phyloP scores from a whole-genome alignment of 179 eudicot genomes.

The Spinacia oleracea region DNA sequence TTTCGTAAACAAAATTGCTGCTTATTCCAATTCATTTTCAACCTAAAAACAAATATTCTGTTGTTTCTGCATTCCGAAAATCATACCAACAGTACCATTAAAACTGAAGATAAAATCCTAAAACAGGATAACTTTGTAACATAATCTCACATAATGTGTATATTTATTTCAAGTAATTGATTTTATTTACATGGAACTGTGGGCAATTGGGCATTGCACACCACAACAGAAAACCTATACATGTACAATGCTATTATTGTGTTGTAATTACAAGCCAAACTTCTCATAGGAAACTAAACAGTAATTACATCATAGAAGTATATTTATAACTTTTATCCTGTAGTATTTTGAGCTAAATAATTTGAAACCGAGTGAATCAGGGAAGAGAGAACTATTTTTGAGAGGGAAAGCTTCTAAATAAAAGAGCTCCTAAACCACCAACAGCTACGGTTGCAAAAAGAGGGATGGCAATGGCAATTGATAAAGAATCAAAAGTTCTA shows the following conservation, averaged over 20 bases:
- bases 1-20: no score
- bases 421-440: conserved; percentile 56
- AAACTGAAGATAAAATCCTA: no score
- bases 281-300: not conserved
- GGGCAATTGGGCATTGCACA: not conserved
- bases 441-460: conserved; percentile 54
- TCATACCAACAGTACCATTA: no score
- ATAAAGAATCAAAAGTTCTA: conserved; percentile 31
- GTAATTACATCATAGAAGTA: not conserved
- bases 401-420: conserved; percentile 38
- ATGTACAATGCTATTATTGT: conserved; percentile 2
- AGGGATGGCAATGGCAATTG: conserved; percentile 45
- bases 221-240: not conserved
- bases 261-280: conserved; percentile 10
- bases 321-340: not conserved
- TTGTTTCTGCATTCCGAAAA: no score
- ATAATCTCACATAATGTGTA: no score
- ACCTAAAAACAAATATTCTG: no score
- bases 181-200: not conserved
- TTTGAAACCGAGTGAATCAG: not conserved
- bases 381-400: conserved; percentile 7
- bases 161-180: not conserved
- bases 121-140: not conserved
- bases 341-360: not conserved
- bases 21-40: no score